Base-by-base conservation (phyloP, 331 rosid genomes). In the Phaseolus coccineus region DNA sequence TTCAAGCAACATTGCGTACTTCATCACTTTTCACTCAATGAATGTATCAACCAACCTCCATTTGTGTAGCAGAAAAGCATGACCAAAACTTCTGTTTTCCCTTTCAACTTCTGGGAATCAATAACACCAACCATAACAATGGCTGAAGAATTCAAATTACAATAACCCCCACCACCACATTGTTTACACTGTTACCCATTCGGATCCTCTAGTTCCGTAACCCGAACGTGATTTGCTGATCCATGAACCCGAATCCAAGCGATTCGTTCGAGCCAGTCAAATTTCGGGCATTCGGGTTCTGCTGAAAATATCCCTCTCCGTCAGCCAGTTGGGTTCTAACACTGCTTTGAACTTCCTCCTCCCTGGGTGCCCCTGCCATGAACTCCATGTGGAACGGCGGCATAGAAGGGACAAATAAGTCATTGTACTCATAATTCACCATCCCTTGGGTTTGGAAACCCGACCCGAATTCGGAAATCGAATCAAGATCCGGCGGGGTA, bases 291-390 rank as follows among this genome's bases (percentile, higher is more conserved):
- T 74, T 81, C 55, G 84, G 22, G 68, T 82, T 80, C 40, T 69
- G 88, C 33, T 74, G 89, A 44, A 67, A 80, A n/a, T 74, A 70
- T 13, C 80, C 80, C 10, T 5, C 5, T 4, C 67, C 67, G 1
- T 61, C 85, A 0, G 61, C 72, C 69, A 87, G 68, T 31, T 83
- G 89, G 25, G 76, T 66, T 63, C 85, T 83, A 16, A 69, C 35
- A 0, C 94, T 93, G n/a, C 98, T 92, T 62, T 91, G 92, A 37
- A 92, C 96, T 84, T 91, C 97, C 35, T 94, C 93, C 22, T 89
- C 91, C 11, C 44, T 59, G 2, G 69, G 69, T 53, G 79, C 8
- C 40, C 27, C 71, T 0, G 11, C 31, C 37, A 53, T 76, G 5
- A 73, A 75, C 1, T 81, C 83, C 80, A 76, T 66, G 66, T 86